A percentile compares a stretch with the other conserved stretches of the same genome.
Evolutionary conservation across 164 flowering plant genomes (phyloP).

Genomic region (Malania oleifera): DNA sequence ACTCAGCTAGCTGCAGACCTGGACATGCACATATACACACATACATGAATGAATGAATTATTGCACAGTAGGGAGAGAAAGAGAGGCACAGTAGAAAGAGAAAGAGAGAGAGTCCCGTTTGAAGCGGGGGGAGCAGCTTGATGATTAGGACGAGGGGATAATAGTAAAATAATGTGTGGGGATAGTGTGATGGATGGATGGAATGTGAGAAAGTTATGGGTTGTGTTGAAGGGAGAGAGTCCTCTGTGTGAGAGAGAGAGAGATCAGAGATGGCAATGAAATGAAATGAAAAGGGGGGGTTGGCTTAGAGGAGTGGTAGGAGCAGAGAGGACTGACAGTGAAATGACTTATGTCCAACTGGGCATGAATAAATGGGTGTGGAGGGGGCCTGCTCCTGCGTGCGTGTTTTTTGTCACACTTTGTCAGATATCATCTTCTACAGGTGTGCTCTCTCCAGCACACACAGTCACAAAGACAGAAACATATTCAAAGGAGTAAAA

Average conservation of each 20-base stretch:
- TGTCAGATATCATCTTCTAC: constrained; percentile 32
- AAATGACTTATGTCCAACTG: constrained; percentile 49
- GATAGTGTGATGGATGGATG: constrained; percentile 27
- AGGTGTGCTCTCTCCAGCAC: constrained; percentile 20
- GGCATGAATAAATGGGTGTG: constrained; percentile 51
- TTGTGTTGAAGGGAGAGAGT: constrained; percentile 8
- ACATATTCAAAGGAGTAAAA: background rate
- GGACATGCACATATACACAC: too few relatives aligned
- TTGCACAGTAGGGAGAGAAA: constrained; percentile 15
- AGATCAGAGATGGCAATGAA: constrained; percentile 11
- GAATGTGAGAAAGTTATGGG: constrained; percentile 73
- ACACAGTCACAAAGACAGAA: background rate
- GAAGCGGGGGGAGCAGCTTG: constrained; percentile 57
- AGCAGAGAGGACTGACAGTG: constrained; percentile 43
- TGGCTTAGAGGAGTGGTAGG: constrained; percentile 17
- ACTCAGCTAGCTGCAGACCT: too few relatives aligned
- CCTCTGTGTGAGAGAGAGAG: constrained; percentile 18
- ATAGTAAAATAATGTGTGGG: constrained; percentile 21
- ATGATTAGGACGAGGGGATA: constrained; percentile 49
- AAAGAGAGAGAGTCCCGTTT: constrained; percentile 42
- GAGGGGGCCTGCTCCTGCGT: constrained; percentile 44
- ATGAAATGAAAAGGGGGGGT: constrained; percentile 6
- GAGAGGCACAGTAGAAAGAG: constrained; percentile 14
- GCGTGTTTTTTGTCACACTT: constrained; percentile 34
- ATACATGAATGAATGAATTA: constrained; percentile 48